These are phyloP conservation scores for Naganishia randhawae DNA, from an alignment of 768 basidiomycete genomes.

Conservation along the genomic window DNA sequence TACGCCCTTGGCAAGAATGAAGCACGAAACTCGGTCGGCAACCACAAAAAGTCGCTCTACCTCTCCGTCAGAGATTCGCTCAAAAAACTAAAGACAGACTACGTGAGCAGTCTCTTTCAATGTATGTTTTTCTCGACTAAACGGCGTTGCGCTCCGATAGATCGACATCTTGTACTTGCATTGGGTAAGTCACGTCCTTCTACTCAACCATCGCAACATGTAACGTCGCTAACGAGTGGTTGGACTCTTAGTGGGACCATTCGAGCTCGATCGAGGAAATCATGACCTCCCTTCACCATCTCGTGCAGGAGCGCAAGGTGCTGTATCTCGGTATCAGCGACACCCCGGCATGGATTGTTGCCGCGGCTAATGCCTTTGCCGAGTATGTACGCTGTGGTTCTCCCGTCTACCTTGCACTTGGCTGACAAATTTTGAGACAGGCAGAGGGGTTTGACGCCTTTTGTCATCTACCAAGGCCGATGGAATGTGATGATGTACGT, in stretches of 20 bases:
- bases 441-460: conserved; percentile 56
- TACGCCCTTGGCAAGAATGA: conserved; percentile 28
- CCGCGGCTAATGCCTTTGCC: conserved; percentile 30
- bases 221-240: background rate
- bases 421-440: conserved; percentile 56
- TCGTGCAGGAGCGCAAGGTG: conserved; percentile 58
- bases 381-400: background rate
- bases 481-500: conserved; percentile 28
- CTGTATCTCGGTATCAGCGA: conserved; percentile 59
- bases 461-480: conserved; percentile 59
- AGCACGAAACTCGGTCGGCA: conserved; percentile 53
- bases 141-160: background rate
- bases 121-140: no score
- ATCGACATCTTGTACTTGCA: conserved; percentile 57
- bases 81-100: conserved; percentile 61
- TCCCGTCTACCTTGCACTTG: conserved; percentile 9
- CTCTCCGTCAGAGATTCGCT: conserved; percentile 53
- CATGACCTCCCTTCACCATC: conserved; percentile 58
- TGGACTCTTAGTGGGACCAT: conserved; percentile 54
- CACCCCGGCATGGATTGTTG: conserved; percentile 57
- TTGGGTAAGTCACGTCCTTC: conserved; percentile 4
- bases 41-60: conserved; percentile 54
- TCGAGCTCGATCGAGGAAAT: conserved; percentile 59
- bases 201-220: conserved; percentile 34
- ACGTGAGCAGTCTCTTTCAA: conserved; percentile 31